Evolutionary conservation across 441 rosid species (phyloP), one percentile per base, ranked within the genome.

Genomic region (Erysimum pusillum): DNA sequence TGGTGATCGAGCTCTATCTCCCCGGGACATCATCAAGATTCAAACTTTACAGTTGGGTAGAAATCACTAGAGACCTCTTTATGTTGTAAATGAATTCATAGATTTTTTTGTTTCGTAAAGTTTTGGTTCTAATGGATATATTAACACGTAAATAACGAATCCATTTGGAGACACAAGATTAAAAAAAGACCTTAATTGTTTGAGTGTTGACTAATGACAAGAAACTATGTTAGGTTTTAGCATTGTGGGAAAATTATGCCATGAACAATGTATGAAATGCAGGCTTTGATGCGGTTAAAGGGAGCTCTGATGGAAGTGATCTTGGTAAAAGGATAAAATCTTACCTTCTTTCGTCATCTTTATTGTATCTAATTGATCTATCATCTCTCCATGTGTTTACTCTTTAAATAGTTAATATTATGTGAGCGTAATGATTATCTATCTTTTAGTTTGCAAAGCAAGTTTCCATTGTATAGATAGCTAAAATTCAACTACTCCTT

Each of bases 171-270:
- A 3, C 32, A 7, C 1, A 38, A 17, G 22, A 22, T 25, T 22
- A 22, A 2, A 25, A 28, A 12, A 13, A 46, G 22, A 18, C 81
- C 85, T 80, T 83, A 75, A 73, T 90, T 88, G 66, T 81, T 81
- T 92, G 74, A 73, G 90, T 88, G 66, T 81, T 92, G 74, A 93
- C 85, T 65, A 87, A 76, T 81, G 92, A 73, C 60, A 34, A 54
- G 58, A 64, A 63, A 41, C 36, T 63, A 13, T 20, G 11, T 52
- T 17, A 1, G 42, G 25, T 63, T 51, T 20, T 17, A 18, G 46
- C 42, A 31, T 52, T 38, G 75, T 52, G 25, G 57, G 54, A 15
- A 44, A n/a, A 32, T 49, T 2, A 4, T 51, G 70, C 17, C 12
- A 49, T 34, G 12, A 18, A 34, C 45, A 18, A 48, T 66, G 35